phyloP scores from a whole-genome alignment of 1,139 yeast species.

The Yamadazyma oceani region DNA sequence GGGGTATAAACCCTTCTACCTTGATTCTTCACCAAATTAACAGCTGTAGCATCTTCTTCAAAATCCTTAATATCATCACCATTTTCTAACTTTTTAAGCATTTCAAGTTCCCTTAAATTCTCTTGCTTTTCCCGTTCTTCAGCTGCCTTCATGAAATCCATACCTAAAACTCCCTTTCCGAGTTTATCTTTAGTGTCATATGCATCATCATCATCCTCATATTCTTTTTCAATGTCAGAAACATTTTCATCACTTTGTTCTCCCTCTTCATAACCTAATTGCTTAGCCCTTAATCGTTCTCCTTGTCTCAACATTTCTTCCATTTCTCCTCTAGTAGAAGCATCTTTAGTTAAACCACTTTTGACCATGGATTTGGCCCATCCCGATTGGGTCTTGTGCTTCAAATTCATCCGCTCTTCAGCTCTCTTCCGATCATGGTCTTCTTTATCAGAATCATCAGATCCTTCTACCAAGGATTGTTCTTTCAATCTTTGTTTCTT shows the following conservation, averaged over 20 bases:
- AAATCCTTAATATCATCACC: slow-evolving; percentile 43
- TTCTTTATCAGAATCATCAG: slow-evolving; percentile 51
- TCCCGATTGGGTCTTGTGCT: slow-evolving; percentile 81
- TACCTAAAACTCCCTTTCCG: slow-evolving; percentile 85
- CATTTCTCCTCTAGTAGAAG: slow-evolving; percentile 78
- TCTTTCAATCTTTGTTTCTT: slow-evolving; percentile 80
- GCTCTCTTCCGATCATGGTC: slow-evolving; percentile 78
- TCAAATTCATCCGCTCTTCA: slow-evolving; percentile 85
- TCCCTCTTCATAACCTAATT: slow-evolving; percentile 65
- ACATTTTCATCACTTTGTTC: slow-evolving; percentile 49
- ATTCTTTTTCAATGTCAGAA: slow-evolving; percentile 53
- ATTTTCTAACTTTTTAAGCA: slow-evolving; percentile 45
- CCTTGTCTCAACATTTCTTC: slow-evolving; percentile 94
- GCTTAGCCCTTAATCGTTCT: slow-evolving; percentile 71
- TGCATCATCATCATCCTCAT: slow-evolving; percentile 34
- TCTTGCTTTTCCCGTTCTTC: slow-evolving; percentile 61
- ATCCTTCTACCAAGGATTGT: slow-evolving; percentile 66
- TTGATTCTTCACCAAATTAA: slow-evolving; percentile 55
- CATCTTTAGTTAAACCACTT: slow-evolving; percentile 87
- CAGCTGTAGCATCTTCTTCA: slow-evolving; percentile 31
- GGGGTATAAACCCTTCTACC: slow-evolving; percentile 89
- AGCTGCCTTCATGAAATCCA: slow-evolving; percentile 94
- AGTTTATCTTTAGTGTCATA: slow-evolving; percentile 41
- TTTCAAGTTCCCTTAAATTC: slow-evolving; percentile 53
- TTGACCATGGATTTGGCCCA: slow-evolving; percentile 94